Evolutionary conservation across 2,329 filamentous ascomycete species (phyloP).

Genomic region (Penicillium sp.): DNA sequence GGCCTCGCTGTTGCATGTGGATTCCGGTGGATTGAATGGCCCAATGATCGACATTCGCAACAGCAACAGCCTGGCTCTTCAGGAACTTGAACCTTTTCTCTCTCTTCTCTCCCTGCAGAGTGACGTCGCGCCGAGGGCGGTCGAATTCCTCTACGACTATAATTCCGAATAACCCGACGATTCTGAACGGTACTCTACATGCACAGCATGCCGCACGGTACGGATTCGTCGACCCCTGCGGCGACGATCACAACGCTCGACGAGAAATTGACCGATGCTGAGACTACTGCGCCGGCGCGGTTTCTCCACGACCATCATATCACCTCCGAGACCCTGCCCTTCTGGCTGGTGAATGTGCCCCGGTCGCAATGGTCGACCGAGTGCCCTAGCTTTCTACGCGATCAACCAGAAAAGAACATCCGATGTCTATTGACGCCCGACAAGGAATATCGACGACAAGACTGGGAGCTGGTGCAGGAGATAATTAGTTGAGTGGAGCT

Average conservation of each 20-base stretch:
- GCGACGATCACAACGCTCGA: slow-evolving; percentile 30
- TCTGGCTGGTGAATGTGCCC: slow-evolving; percentile 84
- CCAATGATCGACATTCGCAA: slow-evolving; percentile 19
- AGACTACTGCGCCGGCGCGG: slow-evolving; percentile 14
- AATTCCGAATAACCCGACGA: neutral
- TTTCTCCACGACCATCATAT: slow-evolving; percentile 16
- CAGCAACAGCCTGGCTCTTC: slow-evolving; percentile 1
- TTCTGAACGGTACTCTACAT: neutral
- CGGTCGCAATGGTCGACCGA: slow-evolving; percentile 61
- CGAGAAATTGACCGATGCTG: slow-evolving; percentile 24
- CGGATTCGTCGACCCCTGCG: slow-evolving; percentile 20
- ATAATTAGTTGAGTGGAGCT: slow-evolving; percentile 57
- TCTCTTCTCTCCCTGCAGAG: slow-evolving; percentile 5
- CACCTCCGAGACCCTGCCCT: slow-evolving; percentile 54
- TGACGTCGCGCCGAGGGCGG: slow-evolving; percentile 10
- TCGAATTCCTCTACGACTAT: neutral
- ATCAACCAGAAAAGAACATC: slow-evolving; percentile 69
- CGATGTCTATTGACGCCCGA: slow-evolving; percentile 73
- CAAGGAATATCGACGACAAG: slow-evolving; percentile 62
- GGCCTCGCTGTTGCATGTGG: slow-evolving; percentile 15
- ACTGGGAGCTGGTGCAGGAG: slow-evolving; percentile 71
- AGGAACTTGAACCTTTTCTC: neutral
- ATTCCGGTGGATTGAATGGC: slow-evolving; percentile 8
- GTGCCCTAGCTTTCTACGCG: slow-evolving; percentile 73
- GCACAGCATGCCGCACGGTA: slow-evolving; percentile 15